Percentiles rank a stretch among this genome's conserved stretches.
Conservation (phyloP, 1,284 basidiomycete genomes). For the Sporisorium sorghi region DNA sequence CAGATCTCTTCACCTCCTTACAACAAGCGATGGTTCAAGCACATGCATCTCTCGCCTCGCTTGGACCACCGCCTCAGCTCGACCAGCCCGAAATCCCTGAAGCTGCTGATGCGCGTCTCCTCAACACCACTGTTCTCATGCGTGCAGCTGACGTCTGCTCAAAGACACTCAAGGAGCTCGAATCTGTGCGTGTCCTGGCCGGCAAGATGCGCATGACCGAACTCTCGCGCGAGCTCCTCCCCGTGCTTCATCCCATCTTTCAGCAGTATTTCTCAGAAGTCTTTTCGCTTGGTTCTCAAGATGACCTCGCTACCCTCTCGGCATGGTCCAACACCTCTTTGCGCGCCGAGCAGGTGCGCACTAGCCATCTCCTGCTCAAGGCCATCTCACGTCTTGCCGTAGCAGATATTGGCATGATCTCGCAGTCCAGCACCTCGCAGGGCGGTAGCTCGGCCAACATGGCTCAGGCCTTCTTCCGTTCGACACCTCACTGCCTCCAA, state of each 20-base stretch:
- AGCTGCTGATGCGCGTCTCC: slow-evolving; percentile 19
- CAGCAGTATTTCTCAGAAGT: slow-evolving; percentile 62
- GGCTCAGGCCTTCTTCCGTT: slow-evolving; percentile 62
- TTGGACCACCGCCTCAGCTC: slow-evolving; percentile 37
- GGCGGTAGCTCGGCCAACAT: slow-evolving; percentile 51
- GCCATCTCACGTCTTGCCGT: slow-evolving; percentile 59
- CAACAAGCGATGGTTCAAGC: slow-evolving; percentile 60
- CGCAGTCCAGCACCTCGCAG: slow-evolving; percentile 32
- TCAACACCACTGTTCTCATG: slow-evolving; percentile 56
- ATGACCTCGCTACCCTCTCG: slow-evolving; percentile 37
- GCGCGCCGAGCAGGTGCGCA: slow-evolving; percentile 58
- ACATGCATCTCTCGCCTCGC: slow-evolving; percentile 35
- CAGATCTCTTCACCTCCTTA: slow-evolving; percentile 56
- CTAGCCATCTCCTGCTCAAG: slow-evolving; percentile 64
- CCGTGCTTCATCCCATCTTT: slow-evolving; percentile 61
- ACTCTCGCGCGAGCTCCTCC: slow-evolving; percentile 61
- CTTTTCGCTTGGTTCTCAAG: slow-evolving; percentile 29
- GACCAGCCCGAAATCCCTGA: slow-evolving; percentile 30
- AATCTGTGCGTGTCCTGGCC: slow-evolving; percentile 60
- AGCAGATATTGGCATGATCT: slow-evolving; percentile 63
- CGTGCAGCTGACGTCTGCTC: slow-evolving; percentile 60
- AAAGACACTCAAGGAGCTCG: slow-evolving; percentile 65
- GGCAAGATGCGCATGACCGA: slow-evolving; percentile 68
- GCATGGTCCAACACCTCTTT: slow-evolving; percentile 55
- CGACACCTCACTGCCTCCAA: slow-evolving; percentile 58